Evolutionary conservation across 495 filamentous ascomycete species (phyloP), one percentile per base, ranked within the genome.

Genomic region (Cudoniella acicularis): DNA sequence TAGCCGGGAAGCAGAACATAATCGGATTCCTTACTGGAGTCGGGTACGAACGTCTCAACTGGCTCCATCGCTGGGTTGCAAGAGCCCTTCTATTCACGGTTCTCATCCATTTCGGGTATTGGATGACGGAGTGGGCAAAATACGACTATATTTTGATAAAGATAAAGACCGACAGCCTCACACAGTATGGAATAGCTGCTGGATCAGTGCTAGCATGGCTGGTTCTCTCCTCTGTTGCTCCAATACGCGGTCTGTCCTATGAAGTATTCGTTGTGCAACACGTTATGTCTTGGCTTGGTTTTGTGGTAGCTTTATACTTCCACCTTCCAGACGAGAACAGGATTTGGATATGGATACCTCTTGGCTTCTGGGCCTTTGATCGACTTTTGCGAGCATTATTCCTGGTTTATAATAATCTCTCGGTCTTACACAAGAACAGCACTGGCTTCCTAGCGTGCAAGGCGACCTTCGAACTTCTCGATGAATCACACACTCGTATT

Each of bases 261-360:
- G 91, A 95, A 69, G 64, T 94, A 27, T 96, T 94, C 63, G 87
- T 95, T 16, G 56, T 90, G 2, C 91, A 94, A 63, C 91, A 96
- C 65, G 70, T 96, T 22, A 66, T 87, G 25, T 82, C 84, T 24
- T 87, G 86, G 62, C 69, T 83, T 41, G 75, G 84, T 2, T 87
- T 96, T 45, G 72, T 89, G 18, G 81, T 77, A 52, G 78, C 86
- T 26, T 71, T 92, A 27, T 83, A 83, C 62, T 62, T 78, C 23
- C 91, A 96, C 66, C 75, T 86, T 0, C 88, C 88, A 1, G 61
- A 36, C 30, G 74, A 64, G 71, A 84, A 76, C n/a, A 70, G 69
- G 54, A 77, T 80, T 56, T 81, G 80, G 69, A 76, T 94, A 21
- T 94, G 90, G 89, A 77, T 91, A 16, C 81, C 89, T 0, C 80